These are phyloP conservation scores for Podochytrium sp. DNA, from an alignment of 192 early-diverging fungal species.

Conservation along the genomic window DNA sequence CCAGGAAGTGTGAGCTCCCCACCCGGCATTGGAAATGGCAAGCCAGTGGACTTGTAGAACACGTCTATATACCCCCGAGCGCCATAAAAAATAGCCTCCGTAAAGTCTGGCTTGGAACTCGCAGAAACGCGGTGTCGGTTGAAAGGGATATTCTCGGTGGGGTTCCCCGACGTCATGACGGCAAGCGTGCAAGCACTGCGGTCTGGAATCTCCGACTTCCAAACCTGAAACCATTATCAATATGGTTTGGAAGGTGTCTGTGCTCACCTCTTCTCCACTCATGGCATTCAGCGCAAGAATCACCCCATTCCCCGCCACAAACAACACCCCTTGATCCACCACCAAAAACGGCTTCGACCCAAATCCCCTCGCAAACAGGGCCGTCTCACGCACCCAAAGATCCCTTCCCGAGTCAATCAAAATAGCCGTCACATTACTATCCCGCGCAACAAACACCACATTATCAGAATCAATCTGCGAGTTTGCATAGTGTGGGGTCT, in stretches of 20 bases:
- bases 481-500: neutral
- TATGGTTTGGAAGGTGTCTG: neutral
- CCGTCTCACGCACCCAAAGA: neutral
- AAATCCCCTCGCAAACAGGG: no score
- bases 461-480: neutral
- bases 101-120: neutral
- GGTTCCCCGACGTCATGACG: neutral
- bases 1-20: neutral
- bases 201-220: neutral
- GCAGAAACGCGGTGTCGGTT: neutral
- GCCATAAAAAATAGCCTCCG: neutral
- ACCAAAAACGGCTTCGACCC: neutral
- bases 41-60: neutral
- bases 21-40: neutral
- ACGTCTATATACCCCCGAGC: neutral
- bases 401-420: neutral
- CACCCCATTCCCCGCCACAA: neutral
- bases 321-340: constrained; percentile 6
- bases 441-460: neutral
- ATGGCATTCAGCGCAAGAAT: neutral
- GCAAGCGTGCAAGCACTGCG: neutral
- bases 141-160: neutral
- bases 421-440: neutral
- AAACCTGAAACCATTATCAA: neutral
- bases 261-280: neutral